Conservation (phyloP, 2,329 filamentous ascomycete genomes). For the Microascus cirrosus region DNA sequence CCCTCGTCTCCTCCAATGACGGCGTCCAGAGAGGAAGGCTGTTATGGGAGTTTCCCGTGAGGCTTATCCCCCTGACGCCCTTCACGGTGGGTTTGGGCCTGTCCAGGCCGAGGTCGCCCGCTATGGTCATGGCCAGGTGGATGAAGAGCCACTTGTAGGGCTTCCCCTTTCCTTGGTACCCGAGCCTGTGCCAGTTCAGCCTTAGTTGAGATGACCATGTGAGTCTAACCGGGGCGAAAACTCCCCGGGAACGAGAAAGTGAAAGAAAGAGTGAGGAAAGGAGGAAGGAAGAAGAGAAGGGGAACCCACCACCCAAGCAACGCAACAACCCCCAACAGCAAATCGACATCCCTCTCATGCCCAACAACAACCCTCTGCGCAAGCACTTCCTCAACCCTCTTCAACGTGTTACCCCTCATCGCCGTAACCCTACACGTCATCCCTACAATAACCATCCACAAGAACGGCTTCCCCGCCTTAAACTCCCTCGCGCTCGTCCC, state of each 20-base stretch:
- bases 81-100: conserved; percentile 22
- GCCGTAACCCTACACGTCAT: conserved; percentile 28
- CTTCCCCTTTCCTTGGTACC: conserved; percentile 12
- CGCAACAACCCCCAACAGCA: conserved; percentile 37
- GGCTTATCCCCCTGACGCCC: conserved; percentile 12
- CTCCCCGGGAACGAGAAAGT: neutral
- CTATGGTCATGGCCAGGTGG: conserved; percentile 28
- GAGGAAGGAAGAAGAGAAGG: neutral
- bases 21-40: neutral
- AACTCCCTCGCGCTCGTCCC: conserved; percentile 25
- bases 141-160: conserved; percentile 32
- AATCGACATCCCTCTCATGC: conserved; percentile 36
- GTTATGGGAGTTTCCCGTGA: conserved; percentile 8
- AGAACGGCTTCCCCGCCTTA: conserved; percentile 26
- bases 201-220: neutral
- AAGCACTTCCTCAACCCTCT: conserved; percentile 29
- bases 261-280: too few species aligned
- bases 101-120: conserved; percentile 34
- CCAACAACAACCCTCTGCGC: conserved; percentile 34
- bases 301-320: conserved; percentile 29
- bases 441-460: conserved; percentile 38
- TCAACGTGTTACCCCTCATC: conserved; percentile 26
- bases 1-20: conserved; percentile 33
- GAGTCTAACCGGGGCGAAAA: neutral
- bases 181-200: neutral